These are phyloP conservation scores for Buxus sempervirens DNA, from an alignment of 164 flowering plant species.

Conservation along the genomic window DNA sequence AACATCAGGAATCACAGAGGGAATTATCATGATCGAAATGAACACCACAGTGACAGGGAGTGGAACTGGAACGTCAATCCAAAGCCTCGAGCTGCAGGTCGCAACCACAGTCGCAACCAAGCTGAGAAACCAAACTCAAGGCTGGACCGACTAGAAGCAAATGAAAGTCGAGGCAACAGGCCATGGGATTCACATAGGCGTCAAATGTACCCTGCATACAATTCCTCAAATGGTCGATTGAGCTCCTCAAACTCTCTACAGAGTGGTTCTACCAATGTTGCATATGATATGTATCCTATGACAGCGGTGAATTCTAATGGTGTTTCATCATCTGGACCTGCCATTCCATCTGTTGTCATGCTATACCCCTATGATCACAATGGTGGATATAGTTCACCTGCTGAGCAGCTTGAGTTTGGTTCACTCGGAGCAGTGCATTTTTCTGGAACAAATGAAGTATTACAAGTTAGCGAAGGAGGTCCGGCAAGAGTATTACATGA, in stretches of 20 bases:
- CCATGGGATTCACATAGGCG: slow-evolving; percentile 59
- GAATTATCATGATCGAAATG: slow-evolving; percentile 59
- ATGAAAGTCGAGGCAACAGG: slow-evolving; percentile 56
- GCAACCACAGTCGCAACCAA: slow-evolving; percentile 60
- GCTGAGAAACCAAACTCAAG: slow-evolving; percentile 60
- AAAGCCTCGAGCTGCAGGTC: slow-evolving; percentile 57
- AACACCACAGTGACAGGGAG: slow-evolving; percentile 74
- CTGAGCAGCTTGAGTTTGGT: slow-evolving; percentile 87
- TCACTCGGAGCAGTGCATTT: slow-evolving; percentile 67
- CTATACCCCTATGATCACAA: slow-evolving; percentile 76
- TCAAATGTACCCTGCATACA: slow-evolving; percentile 50
- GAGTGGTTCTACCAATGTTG: slow-evolving; percentile 43
- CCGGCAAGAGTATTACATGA: slow-evolving; percentile 40
- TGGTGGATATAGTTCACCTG: slow-evolving; percentile 39
- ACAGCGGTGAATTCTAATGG: slow-evolving; percentile 50
- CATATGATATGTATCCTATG: slow-evolving; percentile 68
- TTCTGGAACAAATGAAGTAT: slow-evolving; percentile 39
- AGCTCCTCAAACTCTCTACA: slow-evolving; percentile 40
- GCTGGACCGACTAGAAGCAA: slow-evolving; percentile 38
- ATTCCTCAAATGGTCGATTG: slow-evolving; percentile 60
- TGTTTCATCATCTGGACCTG: slow-evolving; percentile 54
- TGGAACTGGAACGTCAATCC: slow-evolving; percentile 69
- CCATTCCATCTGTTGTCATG: slow-evolving; percentile 67
- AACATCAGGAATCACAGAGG: slow-evolving; percentile 54
- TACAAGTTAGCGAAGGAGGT: slow-evolving; percentile 49